Percentiles rank a stretch among this genome's conserved stretches.
phyloP scores from a whole-genome alignment of 202 grass and related monocot species.

The Carex arenaria region DNA sequence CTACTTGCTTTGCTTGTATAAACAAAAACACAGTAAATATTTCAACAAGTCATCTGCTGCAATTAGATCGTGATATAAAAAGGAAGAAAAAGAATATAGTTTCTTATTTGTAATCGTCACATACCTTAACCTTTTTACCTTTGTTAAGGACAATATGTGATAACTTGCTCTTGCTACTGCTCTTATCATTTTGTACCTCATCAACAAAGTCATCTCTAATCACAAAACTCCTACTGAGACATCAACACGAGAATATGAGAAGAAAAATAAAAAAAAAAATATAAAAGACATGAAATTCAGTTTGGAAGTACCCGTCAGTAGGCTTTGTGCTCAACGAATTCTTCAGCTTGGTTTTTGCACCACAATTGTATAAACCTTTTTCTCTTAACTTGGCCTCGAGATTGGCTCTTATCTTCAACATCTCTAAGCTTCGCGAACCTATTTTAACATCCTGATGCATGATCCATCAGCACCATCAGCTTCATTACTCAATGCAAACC shows the following conservation, averaged over 20 bases:
- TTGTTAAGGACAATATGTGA: slow-evolving; percentile 36
- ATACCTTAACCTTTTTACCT: slow-evolving; percentile 74
- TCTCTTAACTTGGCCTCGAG: slow-evolving; percentile 82
- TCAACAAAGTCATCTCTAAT: slow-evolving; percentile 73
- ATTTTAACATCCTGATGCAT: slow-evolving; percentile 46
- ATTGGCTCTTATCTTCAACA: slow-evolving; percentile 85
- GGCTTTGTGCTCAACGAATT: slow-evolving; percentile 35
- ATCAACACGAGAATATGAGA: slow-evolving; percentile 23
- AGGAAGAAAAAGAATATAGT: background rate
- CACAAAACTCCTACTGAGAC: slow-evolving; percentile 37
- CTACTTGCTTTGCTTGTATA: background rate
- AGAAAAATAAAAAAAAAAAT: slow-evolving; percentile 21
- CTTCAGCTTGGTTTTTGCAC: slow-evolving; percentile 32
- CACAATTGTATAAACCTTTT: slow-evolving; percentile 67
- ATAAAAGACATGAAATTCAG: background rate
- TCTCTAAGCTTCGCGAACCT: slow-evolving; percentile 62
- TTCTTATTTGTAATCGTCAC: background rate
- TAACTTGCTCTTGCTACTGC: slow-evolving; percentile 30
- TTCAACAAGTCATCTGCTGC: background rate
- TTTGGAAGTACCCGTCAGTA: slow-evolving; percentile 41
- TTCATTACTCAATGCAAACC: background rate
- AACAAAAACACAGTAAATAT: background rate
- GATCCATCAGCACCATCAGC: background rate
- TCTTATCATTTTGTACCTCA: slow-evolving; percentile 50
- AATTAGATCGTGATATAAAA: background rate